Evolutionary conservation across 139 green algal species (phyloP), one percentile per base, ranked within the genome.

Genomic region (Haematococcus lacustris): DNA sequence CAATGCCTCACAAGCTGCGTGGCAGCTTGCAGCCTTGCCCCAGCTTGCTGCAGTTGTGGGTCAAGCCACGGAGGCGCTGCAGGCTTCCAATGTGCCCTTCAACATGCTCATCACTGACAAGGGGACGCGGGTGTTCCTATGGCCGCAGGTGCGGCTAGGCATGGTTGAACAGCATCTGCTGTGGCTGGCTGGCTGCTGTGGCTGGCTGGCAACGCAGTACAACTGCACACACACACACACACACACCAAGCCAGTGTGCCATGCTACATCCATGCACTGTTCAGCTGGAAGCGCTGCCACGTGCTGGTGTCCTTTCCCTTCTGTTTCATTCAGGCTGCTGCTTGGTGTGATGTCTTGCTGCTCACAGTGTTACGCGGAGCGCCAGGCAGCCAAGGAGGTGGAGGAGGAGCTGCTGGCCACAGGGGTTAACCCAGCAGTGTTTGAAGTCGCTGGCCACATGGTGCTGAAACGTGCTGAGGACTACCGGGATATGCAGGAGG

Each of bases 391-490:
- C 0, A 86, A 88, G 1, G 63, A 84, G 51, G 80, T 96, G 5
- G 83, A 87, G 0, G 83, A 88, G 38, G 63, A 81, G 38, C 63
- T 90, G 69, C 59, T 88, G 35, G 79, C 82, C 68, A 89, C 79
- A 4, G 86, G 86, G 7, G 89, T 99, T 21, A 97, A 99, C 85
- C 96, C 96, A 1, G 96, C 96, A 0, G 78, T 80, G 25, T 99
- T 94, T 75, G 96, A 99, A 85, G 95, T 99, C 71, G 88, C 88
- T 2, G 96, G 96, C 0, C 96, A 99, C 80, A 84, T 99, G 75
- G 87, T 99, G 71, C 78, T 97, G 50, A 99, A 99, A 87, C 87
- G 89, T 13, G 39, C 73, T 21, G 38, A 90, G 38, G 82, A 98
- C 76, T 98, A 93, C 53, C 88, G 93, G 0, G 75, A 43, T 1